Conservation (phyloP, 495 filamentous ascomycete genomes). For the Zalerion maritima region DNA sequence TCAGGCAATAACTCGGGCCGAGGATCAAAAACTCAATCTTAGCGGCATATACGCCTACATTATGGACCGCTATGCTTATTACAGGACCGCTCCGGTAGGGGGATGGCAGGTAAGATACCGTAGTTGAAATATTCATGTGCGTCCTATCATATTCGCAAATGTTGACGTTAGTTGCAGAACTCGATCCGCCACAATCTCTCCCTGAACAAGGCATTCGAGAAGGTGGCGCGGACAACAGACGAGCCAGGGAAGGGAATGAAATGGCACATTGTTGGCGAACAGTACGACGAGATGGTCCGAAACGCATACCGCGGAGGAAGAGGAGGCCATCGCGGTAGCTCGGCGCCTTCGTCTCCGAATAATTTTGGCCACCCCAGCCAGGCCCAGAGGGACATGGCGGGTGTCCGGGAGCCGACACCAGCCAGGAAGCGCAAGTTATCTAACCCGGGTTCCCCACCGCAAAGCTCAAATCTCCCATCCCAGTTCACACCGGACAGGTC, state of each 20-base stretch:
- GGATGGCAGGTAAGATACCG: conserved; percentile 69
- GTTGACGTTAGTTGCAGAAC: conserved; percentile 42
- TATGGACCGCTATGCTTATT: conserved; percentile 76
- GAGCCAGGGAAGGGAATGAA: conserved; percentile 99
- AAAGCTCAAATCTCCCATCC: conserved; percentile 28
- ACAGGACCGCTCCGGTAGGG: conserved; percentile 51
- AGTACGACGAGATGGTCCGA: conserved; percentile 54
- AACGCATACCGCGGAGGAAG: conserved; percentile 33
- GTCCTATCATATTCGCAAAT: background rate
- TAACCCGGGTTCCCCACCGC: conserved; percentile 31
- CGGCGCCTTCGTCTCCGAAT: conserved; percentile 42
- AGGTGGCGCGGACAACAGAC: conserved; percentile 78
- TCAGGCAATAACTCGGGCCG: conserved; percentile 75
- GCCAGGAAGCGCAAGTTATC: conserved; percentile 37
- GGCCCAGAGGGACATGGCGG: conserved; percentile 31
- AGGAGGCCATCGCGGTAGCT: conserved; percentile 43
- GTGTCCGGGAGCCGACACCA: conserved; percentile 21
- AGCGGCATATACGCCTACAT: conserved; percentile 88
- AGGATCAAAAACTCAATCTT: conserved; percentile 75
- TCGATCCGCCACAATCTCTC: conserved; percentile 95
- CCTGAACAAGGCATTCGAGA: conserved; percentile 81
- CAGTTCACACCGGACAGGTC: conserved; percentile 45
- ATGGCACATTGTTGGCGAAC: conserved; percentile 75
- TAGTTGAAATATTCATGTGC: conserved; percentile 1
- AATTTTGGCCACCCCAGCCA: conserved; percentile 25